phyloP scores from a whole-genome alignment of 495 filamentous ascomycete genomes.

The Penicillium cataractarum region DNA sequence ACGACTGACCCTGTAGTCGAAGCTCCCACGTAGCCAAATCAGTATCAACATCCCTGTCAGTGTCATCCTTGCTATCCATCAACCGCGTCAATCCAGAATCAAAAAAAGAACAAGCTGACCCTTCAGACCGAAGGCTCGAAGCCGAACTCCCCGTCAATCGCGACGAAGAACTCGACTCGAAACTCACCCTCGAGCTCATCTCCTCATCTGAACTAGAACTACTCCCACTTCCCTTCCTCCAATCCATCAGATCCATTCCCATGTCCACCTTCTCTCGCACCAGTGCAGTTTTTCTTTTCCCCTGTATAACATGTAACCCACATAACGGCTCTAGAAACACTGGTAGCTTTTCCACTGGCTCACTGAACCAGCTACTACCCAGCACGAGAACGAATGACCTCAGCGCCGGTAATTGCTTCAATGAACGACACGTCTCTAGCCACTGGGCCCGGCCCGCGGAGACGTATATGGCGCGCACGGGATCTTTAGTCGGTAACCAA shows the following conservation, averaged over 20 bases:
- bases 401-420: constrained; percentile 32
- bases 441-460: constrained; percentile 47
- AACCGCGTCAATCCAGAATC: not conserved
- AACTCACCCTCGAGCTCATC: not conserved
- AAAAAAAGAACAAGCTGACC: not conserved
- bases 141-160: not conserved
- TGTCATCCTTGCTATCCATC: not conserved
- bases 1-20: constrained; percentile 42
- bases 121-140: not conserved
- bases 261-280: not conserved
- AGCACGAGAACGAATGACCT: constrained; percentile 43
- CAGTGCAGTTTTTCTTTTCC: not conserved
- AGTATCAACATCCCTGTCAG: not conserved
- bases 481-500: constrained; percentile 52
- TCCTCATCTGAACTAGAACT: constrained; percentile 16
- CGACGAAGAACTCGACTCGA: constrained; percentile 3
- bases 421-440: constrained; percentile 43
- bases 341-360: constrained; percentile 46
- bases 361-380: constrained; percentile 47
- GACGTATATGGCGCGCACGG: constrained; percentile 49
- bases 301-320: constrained; percentile 24
- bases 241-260: not conserved
- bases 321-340: constrained; percentile 47
- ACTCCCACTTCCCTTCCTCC: not conserved
- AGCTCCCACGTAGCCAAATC: constrained; percentile 34